phyloP scores from a whole-genome alignment of 345 rosid genomes.

The Rhodamnia rubescens region DNA sequence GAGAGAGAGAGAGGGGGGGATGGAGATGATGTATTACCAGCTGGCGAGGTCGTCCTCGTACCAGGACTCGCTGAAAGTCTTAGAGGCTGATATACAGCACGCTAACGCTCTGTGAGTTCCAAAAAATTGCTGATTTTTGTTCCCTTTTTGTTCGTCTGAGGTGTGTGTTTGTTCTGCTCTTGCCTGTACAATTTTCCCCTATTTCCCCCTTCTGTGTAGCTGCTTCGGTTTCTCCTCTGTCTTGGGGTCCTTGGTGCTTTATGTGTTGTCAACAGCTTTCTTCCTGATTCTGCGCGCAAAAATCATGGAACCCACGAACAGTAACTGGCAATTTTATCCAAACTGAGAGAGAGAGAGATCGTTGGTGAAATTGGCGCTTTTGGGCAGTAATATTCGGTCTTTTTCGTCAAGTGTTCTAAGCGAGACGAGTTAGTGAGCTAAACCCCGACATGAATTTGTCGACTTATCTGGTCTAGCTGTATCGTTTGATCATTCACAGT shows the following conservation, averaged over 20 bases:
- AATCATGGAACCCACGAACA: neutral
- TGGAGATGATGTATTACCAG: slow-evolving; percentile 42
- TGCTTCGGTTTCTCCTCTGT: neutral
- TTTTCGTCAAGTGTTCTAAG: neutral
- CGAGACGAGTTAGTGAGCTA: neutral
- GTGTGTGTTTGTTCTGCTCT: neutral
- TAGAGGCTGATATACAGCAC: slow-evolving; percentile 83
- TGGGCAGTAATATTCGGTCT: neutral
- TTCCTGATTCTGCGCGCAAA: neutral
- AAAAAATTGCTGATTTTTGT: neutral
- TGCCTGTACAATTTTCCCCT: neutral
- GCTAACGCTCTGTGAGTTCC: slow-evolving; percentile 81
- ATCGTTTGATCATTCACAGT: neutral
- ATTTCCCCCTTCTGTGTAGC: neutral
- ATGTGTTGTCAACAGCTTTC: neutral
- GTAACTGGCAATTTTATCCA: neutral
- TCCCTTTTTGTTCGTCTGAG: neutral
- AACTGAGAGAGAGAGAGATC: neutral
- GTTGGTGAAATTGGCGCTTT: neutral
- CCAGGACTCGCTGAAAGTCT: slow-evolving; percentile 63
- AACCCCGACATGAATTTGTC: neutral
- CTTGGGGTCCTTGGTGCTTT: neutral
- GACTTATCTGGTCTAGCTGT: neutral
- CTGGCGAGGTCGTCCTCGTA: slow-evolving; percentile 48
- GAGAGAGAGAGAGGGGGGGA: neutral